Percentiles rank a stretch among this genome's conserved stretches.
phyloP scores from a whole-genome alignment of 1,139 yeast genomes.

The Geotrichum histeridarum region DNA sequence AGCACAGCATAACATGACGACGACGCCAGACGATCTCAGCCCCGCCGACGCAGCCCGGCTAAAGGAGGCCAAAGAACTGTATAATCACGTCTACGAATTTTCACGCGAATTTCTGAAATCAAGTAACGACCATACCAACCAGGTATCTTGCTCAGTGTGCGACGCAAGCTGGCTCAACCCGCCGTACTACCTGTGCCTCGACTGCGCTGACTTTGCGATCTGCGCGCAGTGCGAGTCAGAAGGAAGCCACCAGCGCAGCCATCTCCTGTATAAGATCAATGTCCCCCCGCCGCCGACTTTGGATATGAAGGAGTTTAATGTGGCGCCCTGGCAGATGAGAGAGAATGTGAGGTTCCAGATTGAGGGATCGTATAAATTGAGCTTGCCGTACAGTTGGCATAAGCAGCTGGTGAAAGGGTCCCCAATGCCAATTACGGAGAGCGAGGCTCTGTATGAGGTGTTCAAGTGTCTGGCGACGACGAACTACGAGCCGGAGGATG shows the following conservation, averaged over 20 bases:
- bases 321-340: constrained; percentile 24
- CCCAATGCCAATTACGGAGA: constrained; percentile 23
- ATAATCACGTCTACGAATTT: neutral
- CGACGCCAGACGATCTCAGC: neutral
- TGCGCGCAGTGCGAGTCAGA: constrained; percentile 26
- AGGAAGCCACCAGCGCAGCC: constrained; percentile 23
- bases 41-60: neutral
- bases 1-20: neutral
- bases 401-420: constrained; percentile 12
- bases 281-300: constrained; percentile 5
- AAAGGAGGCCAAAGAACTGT: neutral
- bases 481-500: neutral
- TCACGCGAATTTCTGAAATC: neutral
- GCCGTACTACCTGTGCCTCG: constrained; percentile 7
- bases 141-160: constrained; percentile 1
- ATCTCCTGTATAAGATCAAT: constrained; percentile 25
- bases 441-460: constrained; percentile 30
- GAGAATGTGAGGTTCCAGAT: constrained; percentile 17
- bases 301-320: constrained; percentile 8
- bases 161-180: neutral
- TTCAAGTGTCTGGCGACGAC: constrained; percentile 26
- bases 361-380: neutral
- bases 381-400: constrained; percentile 16
- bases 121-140: neutral
- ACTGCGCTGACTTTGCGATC: constrained; percentile 5